Evolutionary conservation across 2,329 filamentous ascomycete genomes (phyloP).

Genomic region (Aureobasidium uvarum): DNA sequence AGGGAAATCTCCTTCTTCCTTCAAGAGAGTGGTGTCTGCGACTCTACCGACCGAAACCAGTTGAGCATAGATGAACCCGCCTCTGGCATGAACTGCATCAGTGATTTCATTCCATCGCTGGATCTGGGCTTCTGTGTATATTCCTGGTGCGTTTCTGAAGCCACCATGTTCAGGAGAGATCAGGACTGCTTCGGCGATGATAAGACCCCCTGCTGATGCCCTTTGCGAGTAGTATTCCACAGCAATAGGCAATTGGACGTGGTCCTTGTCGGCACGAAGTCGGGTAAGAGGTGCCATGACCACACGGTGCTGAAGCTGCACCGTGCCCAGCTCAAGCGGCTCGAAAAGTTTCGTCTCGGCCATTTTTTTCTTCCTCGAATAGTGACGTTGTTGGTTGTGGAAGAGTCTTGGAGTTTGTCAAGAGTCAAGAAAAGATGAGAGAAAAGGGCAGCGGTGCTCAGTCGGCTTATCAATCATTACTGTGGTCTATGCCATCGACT

Average conservation of each 20-base stretch:
- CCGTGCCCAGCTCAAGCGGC: conserved; percentile 46
- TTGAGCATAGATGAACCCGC: conserved; percentile 60
- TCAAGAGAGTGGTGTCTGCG: conserved; percentile 43
- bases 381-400: not conserved
- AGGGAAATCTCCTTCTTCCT: conserved; percentile 35
- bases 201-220: conserved; percentile 51
- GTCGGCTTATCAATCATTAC: not conserved
- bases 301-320: conserved; percentile 48
- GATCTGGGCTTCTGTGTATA: conserved; percentile 57
- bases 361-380: conserved; percentile 3
- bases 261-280: conserved; percentile 48
- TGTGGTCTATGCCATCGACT: not conserved
- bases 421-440: not conserved
- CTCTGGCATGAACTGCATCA: conserved; percentile 62
- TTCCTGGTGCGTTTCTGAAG: conserved; percentile 56
- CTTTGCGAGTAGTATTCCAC: conserved; percentile 28
- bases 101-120: conserved; percentile 60
- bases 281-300: conserved; percentile 58
- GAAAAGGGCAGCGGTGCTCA: not conserved
- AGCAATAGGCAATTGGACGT: conserved; percentile 41
- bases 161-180: conserved; percentile 50
- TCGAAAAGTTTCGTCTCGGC: conserved; percentile 38
- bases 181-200: conserved; percentile 60
- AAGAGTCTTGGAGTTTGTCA: not conserved
- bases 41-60: conserved; percentile 61